Conservation (phyloP, 331 rosid species). For the Stylosanthes scabra region DNA sequence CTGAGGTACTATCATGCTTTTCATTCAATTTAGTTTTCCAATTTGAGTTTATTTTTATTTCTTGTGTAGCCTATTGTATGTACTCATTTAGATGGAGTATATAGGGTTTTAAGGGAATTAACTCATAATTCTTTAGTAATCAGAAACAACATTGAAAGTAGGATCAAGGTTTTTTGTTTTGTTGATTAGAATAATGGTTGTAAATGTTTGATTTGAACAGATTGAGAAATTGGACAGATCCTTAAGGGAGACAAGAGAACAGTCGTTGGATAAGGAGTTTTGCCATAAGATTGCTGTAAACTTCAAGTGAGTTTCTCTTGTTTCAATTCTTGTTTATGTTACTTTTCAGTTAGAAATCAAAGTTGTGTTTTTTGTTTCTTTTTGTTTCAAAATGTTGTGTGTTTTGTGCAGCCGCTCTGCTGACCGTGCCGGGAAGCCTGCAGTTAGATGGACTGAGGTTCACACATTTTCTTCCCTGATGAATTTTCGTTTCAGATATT, state of each 20-base stretch:
- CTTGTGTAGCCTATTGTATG: too few relatives aligned
- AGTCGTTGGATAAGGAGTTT: constrained; percentile 50
- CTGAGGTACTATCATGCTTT: too few relatives aligned
- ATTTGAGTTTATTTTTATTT: background rate
- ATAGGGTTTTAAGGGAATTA: too few relatives aligned
- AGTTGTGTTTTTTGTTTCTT: constrained; percentile 35
- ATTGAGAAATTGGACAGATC: constrained; percentile 76
- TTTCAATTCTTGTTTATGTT: background rate
- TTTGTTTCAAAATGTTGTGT: constrained; percentile 39
- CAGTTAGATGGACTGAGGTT: constrained; percentile 84
- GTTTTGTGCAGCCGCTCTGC: constrained; percentile 71
- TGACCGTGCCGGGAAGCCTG: constrained; percentile 94
- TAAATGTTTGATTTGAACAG: constrained; percentile 46
- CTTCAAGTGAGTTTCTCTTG: constrained; percentile 67
- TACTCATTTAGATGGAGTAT: too few relatives aligned
- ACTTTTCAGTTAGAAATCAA: constrained; percentile 5
- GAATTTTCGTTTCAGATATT: background rate
- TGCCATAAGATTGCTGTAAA: constrained; percentile 60
- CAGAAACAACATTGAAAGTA: too few relatives aligned
- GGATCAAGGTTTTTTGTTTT: too few relatives aligned
- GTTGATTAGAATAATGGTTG: background rate
- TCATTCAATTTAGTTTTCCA: too few relatives aligned
- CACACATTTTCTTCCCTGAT: constrained; percentile 29
- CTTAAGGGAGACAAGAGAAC: constrained; percentile 54
- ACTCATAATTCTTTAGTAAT: too few relatives aligned